Evolutionary conservation across 2,329 filamentous ascomycete species (phyloP).

Genomic region (Cladosporium austrohemisphaericum): DNA sequence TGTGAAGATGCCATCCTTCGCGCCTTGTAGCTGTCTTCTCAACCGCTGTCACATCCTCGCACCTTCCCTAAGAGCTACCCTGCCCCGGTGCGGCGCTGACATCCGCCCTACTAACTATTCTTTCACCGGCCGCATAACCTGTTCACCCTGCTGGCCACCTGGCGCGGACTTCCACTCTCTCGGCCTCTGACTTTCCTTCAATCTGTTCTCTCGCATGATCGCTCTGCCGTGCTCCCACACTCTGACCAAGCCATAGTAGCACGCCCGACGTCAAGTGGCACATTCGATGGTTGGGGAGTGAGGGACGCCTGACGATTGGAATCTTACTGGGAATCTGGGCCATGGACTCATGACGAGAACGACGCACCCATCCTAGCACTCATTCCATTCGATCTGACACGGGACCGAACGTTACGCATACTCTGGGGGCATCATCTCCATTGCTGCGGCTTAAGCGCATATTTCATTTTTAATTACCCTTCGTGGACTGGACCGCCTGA

Average conservation of each 20-base stretch:
- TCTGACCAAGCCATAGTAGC: background rate
- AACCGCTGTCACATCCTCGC: conserved; percentile 7
- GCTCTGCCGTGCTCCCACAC: conserved; percentile 11
- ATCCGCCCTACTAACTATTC: background rate
- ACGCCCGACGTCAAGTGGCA: conserved; percentile 1
- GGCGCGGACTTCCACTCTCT: conserved; percentile 9
- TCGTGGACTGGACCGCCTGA: background rate
- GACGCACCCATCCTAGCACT: background rate
- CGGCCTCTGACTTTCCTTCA: background rate
- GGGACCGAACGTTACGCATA: background rate
- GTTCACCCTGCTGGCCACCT: conserved; percentile 4
- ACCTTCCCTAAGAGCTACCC: conserved; percentile 12
- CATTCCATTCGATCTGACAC: background rate
- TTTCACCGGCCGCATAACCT: conserved; percentile 9
- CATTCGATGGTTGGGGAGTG: background rate
- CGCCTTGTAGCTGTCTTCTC: conserved; percentile 4
- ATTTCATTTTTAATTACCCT: background rate
- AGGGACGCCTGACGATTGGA: background rate
- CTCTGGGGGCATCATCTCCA: too few relatives aligned
- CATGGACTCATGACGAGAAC: conserved; percentile 4
- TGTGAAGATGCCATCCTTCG: conserved; percentile 14
- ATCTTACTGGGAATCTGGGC: background rate
- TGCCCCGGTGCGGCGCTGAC: conserved; percentile 12
- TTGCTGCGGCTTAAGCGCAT: background rate
- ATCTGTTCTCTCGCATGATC: conserved; percentile 4